Base-by-base conservation (phyloP, 192 early-diverging fungal genomes). In the Backusella liffmaniae region DNA sequence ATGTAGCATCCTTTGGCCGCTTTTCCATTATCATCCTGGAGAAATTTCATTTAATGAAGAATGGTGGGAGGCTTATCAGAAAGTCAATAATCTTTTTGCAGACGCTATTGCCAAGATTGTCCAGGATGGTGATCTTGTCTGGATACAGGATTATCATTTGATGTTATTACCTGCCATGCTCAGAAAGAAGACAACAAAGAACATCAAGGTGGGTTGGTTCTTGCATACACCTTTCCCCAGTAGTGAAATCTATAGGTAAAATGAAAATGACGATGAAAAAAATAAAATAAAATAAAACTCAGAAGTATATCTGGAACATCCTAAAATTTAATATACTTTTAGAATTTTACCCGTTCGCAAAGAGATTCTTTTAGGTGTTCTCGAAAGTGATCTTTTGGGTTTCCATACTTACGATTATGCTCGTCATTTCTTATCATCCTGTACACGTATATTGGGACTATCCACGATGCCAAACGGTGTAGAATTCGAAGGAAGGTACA, bases 331-430 rank as follows among this genome's bases (percentile, higher is more conserved):
- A n/a, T 51, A 49, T 71, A 35, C 67, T 34, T 46, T 35, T 79
- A 91, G 91, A 44, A 97, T 97, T 76, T 86, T 99, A 67, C 97
- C 97, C 13, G 97, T 99, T 21, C 90, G 98, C 41, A 90, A 92
- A 81, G 92, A 97, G 84, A 94, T 99, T 53, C 87, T 99, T 23
- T 86, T 92, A 29, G 98, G 98, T 44, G 96, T 99, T 7, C 84
- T 99, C 32, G 88, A 91, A 46, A 90, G 93, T 30, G 97, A 99
- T 85, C 87, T 99, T 13, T 87, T 99, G 53, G 98, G 98, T 21
- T 98, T 99, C 90, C 98, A 99, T 79, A 99, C 98, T 8, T 97
- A 98, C 81, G 98, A 99, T 83, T 99, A 99, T 82, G 97, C 96
- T 5, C 91, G 98, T 67, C 98, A 99, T 83, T 99, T 99, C 79